Conservation (phyloP, 202 grass and related monocot species). For the Panicum hallii region DNA sequence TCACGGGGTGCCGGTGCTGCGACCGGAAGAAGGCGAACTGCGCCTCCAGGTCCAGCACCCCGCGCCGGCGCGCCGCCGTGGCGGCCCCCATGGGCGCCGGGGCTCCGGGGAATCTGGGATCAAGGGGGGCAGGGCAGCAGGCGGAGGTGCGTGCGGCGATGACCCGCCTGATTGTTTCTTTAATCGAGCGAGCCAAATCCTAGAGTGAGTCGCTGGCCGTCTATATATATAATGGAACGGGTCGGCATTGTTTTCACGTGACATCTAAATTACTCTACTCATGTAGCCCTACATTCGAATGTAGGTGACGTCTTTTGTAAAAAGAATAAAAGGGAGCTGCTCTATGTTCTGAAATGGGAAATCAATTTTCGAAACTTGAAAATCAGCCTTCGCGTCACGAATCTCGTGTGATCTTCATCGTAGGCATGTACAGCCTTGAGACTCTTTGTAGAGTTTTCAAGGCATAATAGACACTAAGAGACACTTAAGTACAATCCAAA, state of each 20-base stretch:
- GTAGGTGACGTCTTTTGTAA: too few species aligned
- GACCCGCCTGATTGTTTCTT: neutral
- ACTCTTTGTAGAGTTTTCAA: too few species aligned
- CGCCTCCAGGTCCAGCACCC: constrained; percentile 82
- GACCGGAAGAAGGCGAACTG: constrained; percentile 90
- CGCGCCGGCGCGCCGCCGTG: constrained; percentile 33
- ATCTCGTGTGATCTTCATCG: too few species aligned
- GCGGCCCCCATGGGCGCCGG: constrained; percentile 36
- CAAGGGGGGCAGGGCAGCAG: neutral
- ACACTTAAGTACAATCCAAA: too few species aligned
- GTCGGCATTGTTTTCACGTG: neutral
- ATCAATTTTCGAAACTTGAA: too few species aligned
- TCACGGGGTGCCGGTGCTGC: constrained; percentile 85
- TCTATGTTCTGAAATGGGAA: too few species aligned
- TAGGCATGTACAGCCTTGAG: too few species aligned
- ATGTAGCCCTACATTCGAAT: neutral
- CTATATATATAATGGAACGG: neutral
- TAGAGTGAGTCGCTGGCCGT: neutral
- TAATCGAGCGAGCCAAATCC: neutral
- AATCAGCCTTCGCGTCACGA: too few species aligned
- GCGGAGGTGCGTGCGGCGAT: neutral
- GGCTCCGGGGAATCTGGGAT: constrained; percentile 4
- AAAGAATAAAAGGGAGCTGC: too few species aligned
- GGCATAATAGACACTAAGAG: too few species aligned
- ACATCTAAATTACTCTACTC: neutral